phyloP scores from a whole-genome alignment of 2,329 filamentous ascomycete species.

The Neurospora sp. region DNA sequence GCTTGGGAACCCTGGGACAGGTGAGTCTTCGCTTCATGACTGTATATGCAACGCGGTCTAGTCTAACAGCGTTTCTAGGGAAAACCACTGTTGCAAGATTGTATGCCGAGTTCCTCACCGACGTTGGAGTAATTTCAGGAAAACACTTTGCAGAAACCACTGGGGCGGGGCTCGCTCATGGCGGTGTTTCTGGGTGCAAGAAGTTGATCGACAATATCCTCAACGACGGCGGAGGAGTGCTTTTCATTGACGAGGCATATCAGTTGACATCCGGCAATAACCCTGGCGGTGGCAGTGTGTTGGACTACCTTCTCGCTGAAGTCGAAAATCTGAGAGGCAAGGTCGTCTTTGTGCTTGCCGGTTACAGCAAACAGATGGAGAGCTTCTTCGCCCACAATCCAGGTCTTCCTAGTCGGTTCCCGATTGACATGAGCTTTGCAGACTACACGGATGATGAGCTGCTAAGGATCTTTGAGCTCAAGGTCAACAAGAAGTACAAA shows the following conservation, averaged over 20 bases:
- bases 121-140: constrained; percentile 50
- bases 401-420: constrained; percentile 61
- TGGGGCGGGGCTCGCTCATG: too few relatives aligned
- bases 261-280: constrained; percentile 55
- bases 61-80: too few relatives aligned
- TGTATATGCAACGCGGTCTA: too few relatives aligned
- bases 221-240: constrained; percentile 51
- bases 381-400: constrained; percentile 66
- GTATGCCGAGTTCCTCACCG: constrained; percentile 56
- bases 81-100: constrained; percentile 70
- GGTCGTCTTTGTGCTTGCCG: constrained; percentile 62
- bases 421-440: constrained; percentile 52
- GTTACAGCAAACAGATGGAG: constrained; percentile 69
- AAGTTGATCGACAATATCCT: constrained; percentile 46
- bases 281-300: constrained; percentile 46
- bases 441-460: constrained; percentile 63
- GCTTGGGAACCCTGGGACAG: constrained; percentile 68
- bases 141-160: too few relatives aligned
- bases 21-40: too few relatives aligned
- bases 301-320: constrained; percentile 64
- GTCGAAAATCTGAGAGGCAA: constrained; percentile 63
- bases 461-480: constrained; percentile 45
- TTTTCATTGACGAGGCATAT: constrained; percentile 76
- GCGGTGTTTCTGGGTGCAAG: too few relatives aligned
- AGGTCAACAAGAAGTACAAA: constrained; percentile 44